Evolutionary conservation across 1,139 yeast species (phyloP).

Genomic region (Tardiomyces depauwii): DNA sequence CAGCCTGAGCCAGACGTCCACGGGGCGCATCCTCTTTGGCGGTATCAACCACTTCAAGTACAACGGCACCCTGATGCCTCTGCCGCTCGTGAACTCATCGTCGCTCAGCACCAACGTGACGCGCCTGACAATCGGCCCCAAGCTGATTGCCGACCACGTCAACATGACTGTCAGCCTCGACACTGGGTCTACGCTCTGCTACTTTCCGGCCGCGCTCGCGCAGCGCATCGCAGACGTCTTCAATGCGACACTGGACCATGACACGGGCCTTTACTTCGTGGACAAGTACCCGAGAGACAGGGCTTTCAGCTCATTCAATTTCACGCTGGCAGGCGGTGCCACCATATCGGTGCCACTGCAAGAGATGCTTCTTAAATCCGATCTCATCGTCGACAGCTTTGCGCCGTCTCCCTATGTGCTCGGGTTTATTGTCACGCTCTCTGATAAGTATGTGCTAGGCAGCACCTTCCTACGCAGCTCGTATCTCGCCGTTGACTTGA

Average conservation of each 20-base stretch:
- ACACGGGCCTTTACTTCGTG: not conserved
- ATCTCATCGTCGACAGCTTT: not conserved
- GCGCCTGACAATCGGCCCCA: too few relatives aligned
- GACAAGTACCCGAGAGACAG: not conserved
- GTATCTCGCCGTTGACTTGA: too few relatives aligned
- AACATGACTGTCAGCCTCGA: too few relatives aligned
- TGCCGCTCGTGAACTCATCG: not conserved
- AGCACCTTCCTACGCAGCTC: not conserved
- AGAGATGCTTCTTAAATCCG: not conserved
- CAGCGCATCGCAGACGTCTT: not conserved
- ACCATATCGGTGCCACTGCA: not conserved
- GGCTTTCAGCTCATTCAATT: not conserved
- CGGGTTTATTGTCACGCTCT: not conserved
- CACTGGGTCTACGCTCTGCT: too few relatives aligned
- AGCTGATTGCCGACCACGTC: too few relatives aligned
- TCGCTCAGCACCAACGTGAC: too few relatives aligned
- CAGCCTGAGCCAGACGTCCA: not conserved
- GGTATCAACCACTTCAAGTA: not conserved
- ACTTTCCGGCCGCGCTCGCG: too few relatives aligned
- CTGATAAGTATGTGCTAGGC: not conserved
- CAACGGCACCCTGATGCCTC: not conserved
- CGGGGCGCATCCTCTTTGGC: not conserved
- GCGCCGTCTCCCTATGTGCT: not conserved
- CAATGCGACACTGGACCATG: not conserved
- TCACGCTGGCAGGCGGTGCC: not conserved